phyloP scores from a whole-genome alignment of 768 basidiomycete genomes.

The Xerocomus brunneocitrinus region DNA sequence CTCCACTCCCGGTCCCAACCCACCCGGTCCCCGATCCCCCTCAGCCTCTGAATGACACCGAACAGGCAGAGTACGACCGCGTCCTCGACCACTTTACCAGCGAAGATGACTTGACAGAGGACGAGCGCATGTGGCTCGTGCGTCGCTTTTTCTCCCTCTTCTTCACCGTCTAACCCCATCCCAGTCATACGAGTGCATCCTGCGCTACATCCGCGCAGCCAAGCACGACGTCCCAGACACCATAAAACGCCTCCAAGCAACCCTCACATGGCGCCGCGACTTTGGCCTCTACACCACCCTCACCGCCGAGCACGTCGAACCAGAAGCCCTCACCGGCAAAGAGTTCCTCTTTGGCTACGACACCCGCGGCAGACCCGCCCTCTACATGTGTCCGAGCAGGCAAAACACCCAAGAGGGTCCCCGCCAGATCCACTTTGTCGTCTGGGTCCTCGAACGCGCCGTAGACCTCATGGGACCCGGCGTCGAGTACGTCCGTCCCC shows the following conservation, averaged over 20 bases:
- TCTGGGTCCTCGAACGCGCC: slow-evolving; percentile 75
- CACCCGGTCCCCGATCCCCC: slow-evolving; percentile 31
- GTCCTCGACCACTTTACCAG: slow-evolving; percentile 58
- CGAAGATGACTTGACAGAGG: slow-evolving; percentile 50
- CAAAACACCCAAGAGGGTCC: slow-evolving; percentile 74
- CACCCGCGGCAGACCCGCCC: slow-evolving; percentile 53
- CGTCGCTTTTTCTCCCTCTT: slow-evolving; percentile 17
- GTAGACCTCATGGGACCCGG: slow-evolving; percentile 78
- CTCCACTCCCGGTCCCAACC: slow-evolving; percentile 24
- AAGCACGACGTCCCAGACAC: slow-evolving; percentile 64
- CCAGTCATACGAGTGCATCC: slow-evolving; percentile 65
- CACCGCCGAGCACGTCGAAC: slow-evolving; percentile 60
- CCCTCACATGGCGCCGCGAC: slow-evolving; percentile 76
- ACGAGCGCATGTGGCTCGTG: slow-evolving; percentile 76
- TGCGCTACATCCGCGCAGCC: slow-evolving; percentile 73
- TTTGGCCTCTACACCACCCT: slow-evolving; percentile 66
- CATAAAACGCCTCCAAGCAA: slow-evolving; percentile 64
- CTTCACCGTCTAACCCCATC: neutral
- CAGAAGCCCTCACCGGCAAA: slow-evolving; percentile 83
- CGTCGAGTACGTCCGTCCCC: slow-evolving; percentile 56
- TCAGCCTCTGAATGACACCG: slow-evolving; percentile 36
- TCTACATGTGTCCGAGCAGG: slow-evolving; percentile 63
- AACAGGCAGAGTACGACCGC: slow-evolving; percentile 46
- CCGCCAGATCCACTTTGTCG: slow-evolving; percentile 66
- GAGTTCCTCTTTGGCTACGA: slow-evolving; percentile 77